Percentiles rank a stretch among this genome's conserved stretches.
Evolutionary conservation across 176 grass and related monocot species (phyloP).

Genomic region (Hordeum marinum): DNA sequence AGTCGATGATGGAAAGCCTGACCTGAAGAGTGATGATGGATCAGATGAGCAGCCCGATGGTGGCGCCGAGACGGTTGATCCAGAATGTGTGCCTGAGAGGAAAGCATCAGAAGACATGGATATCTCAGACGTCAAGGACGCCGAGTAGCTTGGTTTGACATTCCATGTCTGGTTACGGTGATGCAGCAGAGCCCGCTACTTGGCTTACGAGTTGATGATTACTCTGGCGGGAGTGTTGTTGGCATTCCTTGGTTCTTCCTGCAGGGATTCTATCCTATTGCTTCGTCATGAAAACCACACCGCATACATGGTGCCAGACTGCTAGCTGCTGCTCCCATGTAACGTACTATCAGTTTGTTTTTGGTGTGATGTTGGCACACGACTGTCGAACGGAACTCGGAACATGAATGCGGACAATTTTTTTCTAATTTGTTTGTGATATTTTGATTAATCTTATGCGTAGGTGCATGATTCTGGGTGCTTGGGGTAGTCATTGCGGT

Average conservation of each 20-base stretch:
- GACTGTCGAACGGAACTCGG: background rate
- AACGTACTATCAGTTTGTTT: background rate
- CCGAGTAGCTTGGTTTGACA: conserved; percentile 8
- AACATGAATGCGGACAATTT: background rate
- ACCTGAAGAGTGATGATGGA: conserved; percentile 14
- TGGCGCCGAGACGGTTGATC: background rate
- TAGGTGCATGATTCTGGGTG: background rate
- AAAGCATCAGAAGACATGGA: conserved; percentile 23
- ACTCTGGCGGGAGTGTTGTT: background rate
- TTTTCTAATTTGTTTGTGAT: background rate
- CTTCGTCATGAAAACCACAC: background rate
- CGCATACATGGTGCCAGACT: background rate
- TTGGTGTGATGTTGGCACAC: background rate
- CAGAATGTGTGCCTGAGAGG: conserved; percentile 17
- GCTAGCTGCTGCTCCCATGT: background rate
- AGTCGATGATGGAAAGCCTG: conserved; percentile 4
- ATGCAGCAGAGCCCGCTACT: background rate
- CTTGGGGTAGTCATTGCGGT: background rate
- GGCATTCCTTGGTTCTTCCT: background rate
- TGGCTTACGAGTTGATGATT: background rate
- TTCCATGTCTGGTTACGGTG: background rate
- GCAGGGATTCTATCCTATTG: background rate
- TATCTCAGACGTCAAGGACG: conserved; percentile 15
- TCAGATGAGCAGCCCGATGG: conserved; percentile 5
- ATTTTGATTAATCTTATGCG: background rate